Evolutionary conservation across 768 basidiomycete genomes (phyloP), one percentile per base, ranked within the genome.

Genomic region (Boletus tylopilopsis): DNA sequence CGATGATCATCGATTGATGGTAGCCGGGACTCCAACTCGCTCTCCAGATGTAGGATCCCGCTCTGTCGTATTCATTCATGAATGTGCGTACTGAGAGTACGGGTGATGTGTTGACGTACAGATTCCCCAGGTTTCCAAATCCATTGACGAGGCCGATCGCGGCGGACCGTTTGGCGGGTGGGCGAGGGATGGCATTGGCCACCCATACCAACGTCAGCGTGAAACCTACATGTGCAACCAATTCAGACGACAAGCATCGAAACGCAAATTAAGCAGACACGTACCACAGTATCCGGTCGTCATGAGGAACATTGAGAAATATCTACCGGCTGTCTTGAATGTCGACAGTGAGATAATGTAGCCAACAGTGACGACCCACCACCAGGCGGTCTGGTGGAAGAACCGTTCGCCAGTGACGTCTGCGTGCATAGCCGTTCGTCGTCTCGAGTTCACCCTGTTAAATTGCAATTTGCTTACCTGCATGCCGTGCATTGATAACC

Each of bases 1-100:
- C 70, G 45, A 85, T 80, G 38, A 71, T 71, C 80, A 85, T 81
- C 2, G 81, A 81, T 35, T 71, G 81, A 40, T 81, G 81, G 56
- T 85, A 85, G 52, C 74, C 56, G 0, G 83, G 83, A 5, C 79
- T 71, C 81, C 82, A 85, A 18, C 62, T 59, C 2, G 76, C 58
- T 55, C 77, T 78, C 83, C 84, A 85, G 0, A 76, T 74, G 55
- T 77, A 84, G 0, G 81, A 81, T 4, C 80, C 78, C 56, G 81
- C 79, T 2, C 82, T 84, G 39, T 10, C 13, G 12, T 10, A 13
- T 13, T 11, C 10, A 5, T 30, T 30, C 13, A 13, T 30, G 29
- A 30, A 13, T 30, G 29, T 0, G 29, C 29, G 29, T 30, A 13
- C 29, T 5, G 13, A 13, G 10, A 30, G 29, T 10, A 30, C 29